These are phyloP conservation scores for Neofusicoccum sp. DNA, from an alignment of 2,329 filamentous ascomycete species.

Conservation along the genomic window DNA sequence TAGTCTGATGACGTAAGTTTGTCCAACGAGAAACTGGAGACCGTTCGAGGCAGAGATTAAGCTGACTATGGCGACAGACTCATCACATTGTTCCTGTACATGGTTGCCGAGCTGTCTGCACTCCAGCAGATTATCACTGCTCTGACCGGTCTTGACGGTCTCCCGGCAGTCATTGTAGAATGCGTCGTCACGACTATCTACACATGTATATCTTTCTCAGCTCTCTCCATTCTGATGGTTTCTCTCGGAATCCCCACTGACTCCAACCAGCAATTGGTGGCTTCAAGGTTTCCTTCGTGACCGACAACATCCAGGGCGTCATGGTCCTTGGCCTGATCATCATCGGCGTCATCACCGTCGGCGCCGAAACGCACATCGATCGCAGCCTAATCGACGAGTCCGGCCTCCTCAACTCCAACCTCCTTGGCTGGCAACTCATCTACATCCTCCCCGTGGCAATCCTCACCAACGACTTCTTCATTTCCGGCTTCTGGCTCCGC, in stretches of 20 bases:
- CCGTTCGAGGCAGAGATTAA: background rate
- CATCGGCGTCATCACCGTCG: slow-evolving; percentile 75
- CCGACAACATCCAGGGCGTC: slow-evolving; percentile 75
- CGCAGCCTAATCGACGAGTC: slow-evolving; percentile 66
- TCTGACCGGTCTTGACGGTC: slow-evolving; percentile 70
- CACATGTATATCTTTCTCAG: slow-evolving; percentile 59
- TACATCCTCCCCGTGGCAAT: slow-evolving; percentile 82
- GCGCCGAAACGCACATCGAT: slow-evolving; percentile 71
- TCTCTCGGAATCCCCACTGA: slow-evolving; percentile 17
- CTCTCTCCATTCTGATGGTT: background rate
- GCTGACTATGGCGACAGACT: slow-evolving; percentile 41
- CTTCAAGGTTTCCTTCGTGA: slow-evolving; percentile 80
- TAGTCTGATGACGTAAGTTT: slow-evolving; percentile 65
- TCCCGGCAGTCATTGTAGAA: slow-evolving; percentile 75
- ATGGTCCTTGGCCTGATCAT: slow-evolving; percentile 76
- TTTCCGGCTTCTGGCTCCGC: slow-evolving; percentile 71
- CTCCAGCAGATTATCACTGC: slow-evolving; percentile 75
- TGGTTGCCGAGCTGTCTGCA: slow-evolving; percentile 80
- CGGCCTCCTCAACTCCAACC: slow-evolving; percentile 63
- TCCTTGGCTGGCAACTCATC: slow-evolving; percentile 80
- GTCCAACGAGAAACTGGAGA: background rate
- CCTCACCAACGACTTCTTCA: slow-evolving; percentile 82
- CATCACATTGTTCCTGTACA: slow-evolving; percentile 80
- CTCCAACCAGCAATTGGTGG: slow-evolving; percentile 64
- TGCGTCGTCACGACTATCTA: slow-evolving; percentile 78